Evolutionary conservation across 495 filamentous ascomycete species (phyloP).

Genomic region (Penicillium nucicola): DNA sequence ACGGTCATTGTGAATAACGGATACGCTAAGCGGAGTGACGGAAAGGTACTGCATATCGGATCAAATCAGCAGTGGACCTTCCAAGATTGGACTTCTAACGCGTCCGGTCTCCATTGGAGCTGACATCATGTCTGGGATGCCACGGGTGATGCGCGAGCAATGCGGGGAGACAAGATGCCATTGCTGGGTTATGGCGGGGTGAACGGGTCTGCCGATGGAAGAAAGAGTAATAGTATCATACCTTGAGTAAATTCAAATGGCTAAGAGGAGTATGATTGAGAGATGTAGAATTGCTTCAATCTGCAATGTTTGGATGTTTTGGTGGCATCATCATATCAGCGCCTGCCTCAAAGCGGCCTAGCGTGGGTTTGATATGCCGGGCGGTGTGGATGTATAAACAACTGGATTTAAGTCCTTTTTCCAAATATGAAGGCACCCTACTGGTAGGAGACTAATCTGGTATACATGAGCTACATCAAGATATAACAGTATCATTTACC

Average conservation of each 20-base stretch:
- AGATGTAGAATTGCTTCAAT: neutral
- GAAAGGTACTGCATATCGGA: neutral
- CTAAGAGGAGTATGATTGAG: neutral
- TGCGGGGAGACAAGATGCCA: neutral
- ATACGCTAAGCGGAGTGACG: neutral
- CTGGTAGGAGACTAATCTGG: no score
- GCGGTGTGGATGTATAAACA: slow-evolving; percentile 1
- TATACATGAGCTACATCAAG: no score
- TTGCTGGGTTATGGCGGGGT: neutral
- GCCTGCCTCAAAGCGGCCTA: slow-evolving; percentile 2
- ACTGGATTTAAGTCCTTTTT: no score
- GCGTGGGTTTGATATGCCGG: neutral
- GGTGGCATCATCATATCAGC: slow-evolving; percentile 1
- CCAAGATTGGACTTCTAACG: neutral
- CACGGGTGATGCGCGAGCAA: slow-evolving; percentile 6
- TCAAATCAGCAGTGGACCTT: neutral
- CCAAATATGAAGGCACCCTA: no score
- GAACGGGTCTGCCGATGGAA: neutral
- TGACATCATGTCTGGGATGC: slow-evolving; percentile 2
- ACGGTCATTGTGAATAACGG: slow-evolving; percentile 32
- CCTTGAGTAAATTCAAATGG: neutral
- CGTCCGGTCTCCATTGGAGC: neutral
- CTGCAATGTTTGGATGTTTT: slow-evolving; percentile 7
- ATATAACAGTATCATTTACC: no score
- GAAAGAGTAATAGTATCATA: neutral